phyloP scores from a whole-genome alignment of 192 early-diverging fungal species.

The Coemansia sp. region DNA sequence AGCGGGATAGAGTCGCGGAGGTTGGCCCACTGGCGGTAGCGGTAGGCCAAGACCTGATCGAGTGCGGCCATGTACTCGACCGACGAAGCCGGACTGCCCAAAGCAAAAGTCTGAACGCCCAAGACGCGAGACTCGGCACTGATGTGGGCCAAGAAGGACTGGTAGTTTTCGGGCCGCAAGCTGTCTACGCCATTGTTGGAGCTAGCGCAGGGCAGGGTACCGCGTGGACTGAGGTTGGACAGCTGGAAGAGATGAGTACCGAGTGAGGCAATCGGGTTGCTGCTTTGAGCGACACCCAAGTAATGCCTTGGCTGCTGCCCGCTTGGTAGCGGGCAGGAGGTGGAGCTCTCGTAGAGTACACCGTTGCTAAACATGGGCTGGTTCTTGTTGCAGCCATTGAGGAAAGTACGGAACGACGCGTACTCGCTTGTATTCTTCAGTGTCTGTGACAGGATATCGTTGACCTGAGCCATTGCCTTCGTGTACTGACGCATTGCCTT shows the following conservation, averaged over 20 bases:
- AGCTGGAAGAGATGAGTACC: slow-evolving; percentile 86
- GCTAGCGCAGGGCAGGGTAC: slow-evolving; percentile 73
- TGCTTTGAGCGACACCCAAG: slow-evolving; percentile 85
- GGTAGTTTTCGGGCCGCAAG: slow-evolving; percentile 77
- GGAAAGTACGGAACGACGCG: slow-evolving; percentile 87
- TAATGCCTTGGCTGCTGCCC: slow-evolving; percentile 42
- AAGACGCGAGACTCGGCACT: slow-evolving; percentile 56
- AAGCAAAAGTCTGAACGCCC: slow-evolving; percentile 63
- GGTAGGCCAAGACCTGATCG: slow-evolving; percentile 82
- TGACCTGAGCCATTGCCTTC: slow-evolving; percentile 68
- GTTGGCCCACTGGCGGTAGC: slow-evolving; percentile 88
- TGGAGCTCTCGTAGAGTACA: slow-evolving; percentile 80
- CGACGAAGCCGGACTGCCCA: slow-evolving; percentile 62
- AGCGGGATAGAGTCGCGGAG: slow-evolving; percentile 87
- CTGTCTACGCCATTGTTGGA: slow-evolving; percentile 68
- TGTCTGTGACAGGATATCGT: slow-evolving; percentile 81
- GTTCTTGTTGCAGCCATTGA: slow-evolving; percentile 81
- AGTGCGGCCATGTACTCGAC: slow-evolving; percentile 78
- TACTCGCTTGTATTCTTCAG: slow-evolving; percentile 76
- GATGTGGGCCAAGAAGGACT: slow-evolving; percentile 74
- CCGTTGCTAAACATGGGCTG: slow-evolving; percentile 92
- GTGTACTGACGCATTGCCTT: slow-evolving; percentile 59
- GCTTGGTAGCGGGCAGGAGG: not conserved
- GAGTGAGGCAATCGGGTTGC: slow-evolving; percentile 86
- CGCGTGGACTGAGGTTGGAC: slow-evolving; percentile 75